A percentile compares a stretch with the other conserved stretches of the same genome.
Conservation (phyloP, 129 eudicot species). For the Pittosporum tobira region DNA sequence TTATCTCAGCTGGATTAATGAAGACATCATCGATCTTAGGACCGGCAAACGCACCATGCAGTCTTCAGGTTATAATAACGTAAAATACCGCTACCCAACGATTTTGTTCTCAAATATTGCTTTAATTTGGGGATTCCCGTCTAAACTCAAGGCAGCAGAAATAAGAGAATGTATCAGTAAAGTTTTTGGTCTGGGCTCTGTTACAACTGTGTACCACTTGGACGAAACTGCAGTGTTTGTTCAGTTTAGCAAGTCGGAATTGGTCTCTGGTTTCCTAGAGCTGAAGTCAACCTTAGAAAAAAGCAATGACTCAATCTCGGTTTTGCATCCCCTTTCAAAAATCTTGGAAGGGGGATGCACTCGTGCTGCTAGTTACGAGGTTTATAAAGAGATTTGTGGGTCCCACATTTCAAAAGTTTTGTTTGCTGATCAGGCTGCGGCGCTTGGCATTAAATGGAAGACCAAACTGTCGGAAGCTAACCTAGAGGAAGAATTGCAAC, state of each 20-base stretch:
- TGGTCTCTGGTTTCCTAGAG: conserved; percentile 52
- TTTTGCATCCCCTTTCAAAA: conserved; percentile 75
- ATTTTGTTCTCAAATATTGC: conserved; percentile 43
- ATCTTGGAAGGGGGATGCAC: conserved; percentile 61
- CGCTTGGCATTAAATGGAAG: conserved; percentile 33
- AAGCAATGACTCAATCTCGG: conserved; percentile 44
- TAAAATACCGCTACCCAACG: conserved; percentile 20
- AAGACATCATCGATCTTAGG: conserved; percentile 61
- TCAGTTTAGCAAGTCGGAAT: conserved; percentile 48
- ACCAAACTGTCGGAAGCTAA: conserved; percentile 15
- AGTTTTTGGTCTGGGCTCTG: conserved; percentile 55
- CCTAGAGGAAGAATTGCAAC: conserved; percentile 11
- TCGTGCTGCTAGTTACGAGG: conserved; percentile 50
- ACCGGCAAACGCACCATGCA: conserved; percentile 42
- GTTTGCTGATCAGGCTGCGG: conserved; percentile 78
- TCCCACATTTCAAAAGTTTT: conserved; percentile 57
- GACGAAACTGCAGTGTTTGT: conserved; percentile 77
- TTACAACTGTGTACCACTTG: conserved; percentile 50
- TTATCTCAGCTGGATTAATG: conserved; percentile 77
- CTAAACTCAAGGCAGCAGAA: conserved; percentile 49
- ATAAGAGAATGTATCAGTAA: conserved; percentile 49
- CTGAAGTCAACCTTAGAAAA: conserved; percentile 43
- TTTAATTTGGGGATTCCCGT: conserved; percentile 69
- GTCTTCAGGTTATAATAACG: conserved; percentile 15
- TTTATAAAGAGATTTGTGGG: conserved; percentile 63